Conservation (phyloP, 257 asterid species). For the Solanum dulcamara region DNA sequence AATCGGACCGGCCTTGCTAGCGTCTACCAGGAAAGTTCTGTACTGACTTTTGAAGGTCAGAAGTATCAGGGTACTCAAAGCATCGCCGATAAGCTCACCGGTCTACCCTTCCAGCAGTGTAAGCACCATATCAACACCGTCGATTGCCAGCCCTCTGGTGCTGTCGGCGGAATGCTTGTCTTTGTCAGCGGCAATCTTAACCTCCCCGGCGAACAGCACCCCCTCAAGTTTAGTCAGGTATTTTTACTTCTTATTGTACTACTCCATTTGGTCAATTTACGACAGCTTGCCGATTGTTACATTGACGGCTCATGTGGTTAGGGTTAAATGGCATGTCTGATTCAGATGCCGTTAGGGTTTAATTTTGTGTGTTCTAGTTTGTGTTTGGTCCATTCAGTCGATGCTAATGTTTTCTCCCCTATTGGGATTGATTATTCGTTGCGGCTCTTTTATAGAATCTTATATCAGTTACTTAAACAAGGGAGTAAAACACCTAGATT, state of each 20-base stretch:
- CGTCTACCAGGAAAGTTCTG: constrained; percentile 36
- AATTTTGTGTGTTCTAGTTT: not conserved
- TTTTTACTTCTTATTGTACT: not conserved
- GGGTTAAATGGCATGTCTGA: not conserved
- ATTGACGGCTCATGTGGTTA: not conserved
- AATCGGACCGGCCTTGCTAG: constrained; percentile 29
- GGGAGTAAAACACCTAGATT: not conserved
- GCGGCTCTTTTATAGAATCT: not conserved
- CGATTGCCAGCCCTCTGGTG: constrained; percentile 52
- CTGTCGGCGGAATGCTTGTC: constrained; percentile 42
- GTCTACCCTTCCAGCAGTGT: constrained; percentile 49
- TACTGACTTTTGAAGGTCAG: constrained; percentile 54
- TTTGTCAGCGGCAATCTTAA: constrained; percentile 43
- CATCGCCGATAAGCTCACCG: constrained; percentile 24
- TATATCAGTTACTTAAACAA: not conserved
- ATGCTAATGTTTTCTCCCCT: too few relatives aligned
- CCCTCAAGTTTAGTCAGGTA: constrained; percentile 36
- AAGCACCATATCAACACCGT: constrained; percentile 39
- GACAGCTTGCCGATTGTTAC: not conserved
- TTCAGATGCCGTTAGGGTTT: not conserved
- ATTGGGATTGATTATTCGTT: not conserved
- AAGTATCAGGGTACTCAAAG: constrained; percentile 29
- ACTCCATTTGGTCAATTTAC: not conserved
- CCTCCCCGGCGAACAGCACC: constrained; percentile 35
- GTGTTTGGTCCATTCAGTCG: not conserved